phyloP scores from a whole-genome alignment of 345 rosid species.

The Microthlaspi erraticum region DNA sequence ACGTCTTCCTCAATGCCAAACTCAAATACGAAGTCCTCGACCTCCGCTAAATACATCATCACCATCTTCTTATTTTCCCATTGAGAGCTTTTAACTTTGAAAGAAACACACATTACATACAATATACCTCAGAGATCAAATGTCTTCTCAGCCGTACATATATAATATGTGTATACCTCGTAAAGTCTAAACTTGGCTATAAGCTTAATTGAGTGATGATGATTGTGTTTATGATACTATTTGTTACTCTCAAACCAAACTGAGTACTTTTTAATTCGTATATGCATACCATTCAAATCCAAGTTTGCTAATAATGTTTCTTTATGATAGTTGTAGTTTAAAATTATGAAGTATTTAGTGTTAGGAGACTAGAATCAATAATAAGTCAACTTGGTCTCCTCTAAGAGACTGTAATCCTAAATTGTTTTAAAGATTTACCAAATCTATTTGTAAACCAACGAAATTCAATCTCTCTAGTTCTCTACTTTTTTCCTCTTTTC shows the following conservation, averaged over 20 bases:
- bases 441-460: conserved; percentile 20
- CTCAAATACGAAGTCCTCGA: conserved; percentile 74
- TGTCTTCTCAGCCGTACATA: conserved; percentile 14
- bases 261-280: conserved; percentile 13
- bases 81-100: neutral
- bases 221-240: conserved; percentile 11
- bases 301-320: neutral
- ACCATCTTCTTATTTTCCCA: neutral
- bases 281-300: conserved; percentile 6
- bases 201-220: conserved; percentile 11
- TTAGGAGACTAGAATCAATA: neutral
- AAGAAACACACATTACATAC: neutral
- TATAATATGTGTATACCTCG: conserved; percentile 20
- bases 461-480: conserved; percentile 21
- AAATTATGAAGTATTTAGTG: too few relatives aligned
- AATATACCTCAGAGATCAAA: conserved; percentile 10
- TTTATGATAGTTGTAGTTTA: neutral
- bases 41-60: conserved; percentile 63
- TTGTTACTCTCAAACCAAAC: conserved; percentile 10
- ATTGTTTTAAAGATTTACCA: neutral
- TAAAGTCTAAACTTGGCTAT: neutral
- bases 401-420: conserved; percentile 1
- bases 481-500: neutral
- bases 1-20: conserved; percentile 80
- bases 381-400: neutral